These are phyloP conservation scores for Melanogaster broomeanus DNA, from an alignment of 768 basidiomycete species.

Conservation along the genomic window DNA sequence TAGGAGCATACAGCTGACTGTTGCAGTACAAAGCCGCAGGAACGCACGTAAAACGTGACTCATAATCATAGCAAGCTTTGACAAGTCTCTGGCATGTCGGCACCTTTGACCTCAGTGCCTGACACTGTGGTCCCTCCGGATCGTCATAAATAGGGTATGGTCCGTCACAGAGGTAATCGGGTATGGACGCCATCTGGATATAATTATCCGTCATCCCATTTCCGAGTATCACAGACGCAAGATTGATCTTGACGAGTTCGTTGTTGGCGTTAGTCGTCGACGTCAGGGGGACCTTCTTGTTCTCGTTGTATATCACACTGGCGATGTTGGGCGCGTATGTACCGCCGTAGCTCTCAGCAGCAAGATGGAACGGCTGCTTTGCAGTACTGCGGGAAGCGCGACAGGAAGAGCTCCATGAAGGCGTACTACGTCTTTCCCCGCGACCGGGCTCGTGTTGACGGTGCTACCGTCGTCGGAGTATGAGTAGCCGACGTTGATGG, in stretches of 20 bases:
- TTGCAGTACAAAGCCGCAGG: constrained; percentile 83
- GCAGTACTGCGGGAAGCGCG: constrained; percentile 77
- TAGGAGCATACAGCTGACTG: constrained; percentile 66
- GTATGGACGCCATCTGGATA: constrained; percentile 76
- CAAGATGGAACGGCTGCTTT: constrained; percentile 70
- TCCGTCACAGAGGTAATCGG: constrained; percentile 82
- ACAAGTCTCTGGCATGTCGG: constrained; percentile 76
- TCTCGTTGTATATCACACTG: constrained; percentile 76
- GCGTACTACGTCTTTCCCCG: constrained; percentile 90
- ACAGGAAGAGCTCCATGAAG: constrained; percentile 79
- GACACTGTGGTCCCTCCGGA: constrained; percentile 66
- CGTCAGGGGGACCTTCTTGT: constrained; percentile 53
- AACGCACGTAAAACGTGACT: constrained; percentile 64
- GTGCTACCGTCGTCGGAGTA: constrained; percentile 75
- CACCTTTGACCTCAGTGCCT: constrained; percentile 59
- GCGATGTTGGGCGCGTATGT: constrained; percentile 88
- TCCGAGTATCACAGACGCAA: constrained; percentile 81
- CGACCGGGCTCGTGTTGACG: constrained; percentile 80
- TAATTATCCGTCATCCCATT: constrained; percentile 88
- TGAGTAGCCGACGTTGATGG: constrained; percentile 88
- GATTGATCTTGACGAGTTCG: constrained; percentile 66
- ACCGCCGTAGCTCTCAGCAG: constrained; percentile 79
- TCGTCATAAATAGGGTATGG: constrained; percentile 82
- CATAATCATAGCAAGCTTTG: constrained; percentile 65
- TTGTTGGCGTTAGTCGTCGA: constrained; percentile 43